phyloP scores from a whole-genome alignment of 495 filamentous ascomycete genomes.

The Penicillium goetzii region DNA sequence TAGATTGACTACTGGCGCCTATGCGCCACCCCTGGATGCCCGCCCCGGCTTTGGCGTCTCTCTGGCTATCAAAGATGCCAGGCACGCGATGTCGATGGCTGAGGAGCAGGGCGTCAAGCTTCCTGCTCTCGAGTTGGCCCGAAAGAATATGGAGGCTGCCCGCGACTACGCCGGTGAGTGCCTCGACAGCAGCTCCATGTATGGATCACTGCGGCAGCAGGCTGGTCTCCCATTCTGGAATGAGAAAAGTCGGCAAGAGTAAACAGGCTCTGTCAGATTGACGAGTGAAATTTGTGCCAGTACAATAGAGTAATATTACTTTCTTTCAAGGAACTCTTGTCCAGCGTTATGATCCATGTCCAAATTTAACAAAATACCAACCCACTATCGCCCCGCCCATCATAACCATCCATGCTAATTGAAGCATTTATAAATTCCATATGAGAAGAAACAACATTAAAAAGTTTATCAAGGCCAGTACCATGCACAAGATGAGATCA shows the following conservation, averaged over 20 bases:
- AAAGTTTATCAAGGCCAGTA: neutral
- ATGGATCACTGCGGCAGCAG: constrained; percentile 47
- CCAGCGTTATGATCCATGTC: neutral
- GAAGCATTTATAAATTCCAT: constrained; percentile 2
- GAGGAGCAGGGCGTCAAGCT: constrained; percentile 40
- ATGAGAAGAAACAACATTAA: constrained; percentile 4
- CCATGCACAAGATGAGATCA: neutral
- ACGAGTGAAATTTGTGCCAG: neutral
- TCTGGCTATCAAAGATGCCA: constrained; percentile 52
- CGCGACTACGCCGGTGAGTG: constrained; percentile 48
- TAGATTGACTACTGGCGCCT: constrained; percentile 49
- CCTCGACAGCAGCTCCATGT: constrained; percentile 52
- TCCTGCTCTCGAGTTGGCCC: constrained; percentile 43
- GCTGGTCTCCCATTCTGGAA: constrained; percentile 51
- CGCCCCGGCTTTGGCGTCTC: constrained; percentile 52
- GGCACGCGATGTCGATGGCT: constrained; percentile 45
- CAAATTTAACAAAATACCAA: neutral
- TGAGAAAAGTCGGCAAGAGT: constrained; percentile 47
- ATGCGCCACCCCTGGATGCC: constrained; percentile 46
- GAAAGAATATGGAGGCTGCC: constrained; percentile 47
- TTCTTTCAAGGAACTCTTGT: neutral
- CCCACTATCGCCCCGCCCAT: neutral
- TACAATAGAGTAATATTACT: constrained; percentile 12
- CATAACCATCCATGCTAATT: neutral
- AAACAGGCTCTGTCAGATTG: neutral